A percentile compares a stretch with the other conserved stretches of the same genome.
These are phyloP conservation scores for Biscogniauxia marginata DNA, from an alignment of 2,329 filamentous ascomycete species.

Conservation along the genomic window DNA sequence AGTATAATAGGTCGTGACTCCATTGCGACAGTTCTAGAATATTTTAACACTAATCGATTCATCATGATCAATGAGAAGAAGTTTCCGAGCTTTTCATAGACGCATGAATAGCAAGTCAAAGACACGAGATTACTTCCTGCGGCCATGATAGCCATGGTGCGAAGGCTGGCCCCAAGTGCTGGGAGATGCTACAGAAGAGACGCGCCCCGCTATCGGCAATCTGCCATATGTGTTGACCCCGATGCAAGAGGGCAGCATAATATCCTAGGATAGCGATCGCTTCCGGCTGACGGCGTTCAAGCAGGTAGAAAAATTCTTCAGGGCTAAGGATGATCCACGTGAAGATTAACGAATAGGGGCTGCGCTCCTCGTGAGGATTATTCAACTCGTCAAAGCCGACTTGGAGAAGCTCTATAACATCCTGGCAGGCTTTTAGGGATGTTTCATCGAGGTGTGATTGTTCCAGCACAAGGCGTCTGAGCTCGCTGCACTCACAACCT, in stretches of 20 bases:
- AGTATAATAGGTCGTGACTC: too few species aligned
- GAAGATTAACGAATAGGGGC: conserved; percentile 26
- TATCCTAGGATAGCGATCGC: conserved; percentile 29
- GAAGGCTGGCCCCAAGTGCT: too few species aligned
- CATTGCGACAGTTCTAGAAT: too few species aligned
- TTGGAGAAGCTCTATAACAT: conserved; percentile 27
- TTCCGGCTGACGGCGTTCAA: conserved; percentile 22
- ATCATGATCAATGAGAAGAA: too few species aligned
- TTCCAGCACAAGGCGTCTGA: conserved; percentile 22
- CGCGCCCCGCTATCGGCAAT: conserved; percentile 16
- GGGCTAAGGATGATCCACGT: conserved; percentile 27
- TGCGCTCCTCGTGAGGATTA: not conserved
- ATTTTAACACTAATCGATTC: too few species aligned
- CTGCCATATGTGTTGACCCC: conserved; percentile 28
- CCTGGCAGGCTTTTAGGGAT: conserved; percentile 26
- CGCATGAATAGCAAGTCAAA: too few species aligned
- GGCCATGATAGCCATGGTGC: too few species aligned
- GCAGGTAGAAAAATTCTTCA: conserved; percentile 24
- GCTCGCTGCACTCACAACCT: conserved; percentile 24
- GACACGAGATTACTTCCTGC: too few species aligned
- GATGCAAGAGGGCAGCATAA: conserved; percentile 29
- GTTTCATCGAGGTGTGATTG: conserved; percentile 13
- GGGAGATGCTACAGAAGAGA: conserved; percentile 6
- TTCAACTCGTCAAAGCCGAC: conserved; percentile 24
- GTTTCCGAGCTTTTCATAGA: too few species aligned